Percentiles rank a stretch among this genome's conserved stretches.
phyloP scores from a whole-genome alignment of 176 grass and related monocot genomes.

The Eremochloa ophiuroides region DNA sequence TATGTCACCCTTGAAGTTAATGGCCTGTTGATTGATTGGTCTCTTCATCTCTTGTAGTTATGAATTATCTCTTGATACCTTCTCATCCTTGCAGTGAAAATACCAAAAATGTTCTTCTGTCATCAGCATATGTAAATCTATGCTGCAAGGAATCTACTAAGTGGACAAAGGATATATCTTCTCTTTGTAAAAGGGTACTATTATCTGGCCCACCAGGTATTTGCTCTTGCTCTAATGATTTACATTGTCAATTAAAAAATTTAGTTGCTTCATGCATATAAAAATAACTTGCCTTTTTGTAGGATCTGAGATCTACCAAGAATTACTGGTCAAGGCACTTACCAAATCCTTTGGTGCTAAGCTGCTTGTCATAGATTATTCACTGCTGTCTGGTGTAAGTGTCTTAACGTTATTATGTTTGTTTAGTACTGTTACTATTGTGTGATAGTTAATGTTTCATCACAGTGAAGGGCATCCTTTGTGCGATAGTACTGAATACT shows the following conservation, averaged over 20 bases:
- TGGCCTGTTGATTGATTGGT: slow-evolving; percentile 9
- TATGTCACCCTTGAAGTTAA: background rate
- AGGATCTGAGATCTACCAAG: slow-evolving; percentile 98
- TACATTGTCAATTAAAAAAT: background rate
- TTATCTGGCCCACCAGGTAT: slow-evolving; percentile 95
- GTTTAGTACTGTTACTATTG: background rate
- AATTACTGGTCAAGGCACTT: slow-evolving; percentile 79
- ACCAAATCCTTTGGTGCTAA: slow-evolving; percentile 80
- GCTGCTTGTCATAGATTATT: slow-evolving; percentile 74
- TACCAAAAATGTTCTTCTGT: slow-evolving; percentile 70
- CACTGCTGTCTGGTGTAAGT: slow-evolving; percentile 66
- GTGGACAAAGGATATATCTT: slow-evolving; percentile 81
- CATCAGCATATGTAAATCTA: slow-evolving; percentile 85
- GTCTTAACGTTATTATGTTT: slow-evolving; percentile 24
- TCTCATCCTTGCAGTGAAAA: slow-evolving; percentile 64
- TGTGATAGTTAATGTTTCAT: background rate
- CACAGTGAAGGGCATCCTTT: background rate
- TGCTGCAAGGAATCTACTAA: slow-evolving; percentile 70
- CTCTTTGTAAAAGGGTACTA: slow-evolving; percentile 75
- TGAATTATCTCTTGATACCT: slow-evolving; percentile 35
- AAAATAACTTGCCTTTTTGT: slow-evolving; percentile 24
- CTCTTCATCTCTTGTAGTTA: slow-evolving; percentile 4
- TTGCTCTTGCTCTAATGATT: background rate
- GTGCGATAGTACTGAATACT: too few species aligned
- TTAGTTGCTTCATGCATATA: slow-evolving; percentile 9